phyloP scores from a whole-genome alignment of 2,329 filamentous ascomycete genomes.

The Penicillium sp. region DNA sequence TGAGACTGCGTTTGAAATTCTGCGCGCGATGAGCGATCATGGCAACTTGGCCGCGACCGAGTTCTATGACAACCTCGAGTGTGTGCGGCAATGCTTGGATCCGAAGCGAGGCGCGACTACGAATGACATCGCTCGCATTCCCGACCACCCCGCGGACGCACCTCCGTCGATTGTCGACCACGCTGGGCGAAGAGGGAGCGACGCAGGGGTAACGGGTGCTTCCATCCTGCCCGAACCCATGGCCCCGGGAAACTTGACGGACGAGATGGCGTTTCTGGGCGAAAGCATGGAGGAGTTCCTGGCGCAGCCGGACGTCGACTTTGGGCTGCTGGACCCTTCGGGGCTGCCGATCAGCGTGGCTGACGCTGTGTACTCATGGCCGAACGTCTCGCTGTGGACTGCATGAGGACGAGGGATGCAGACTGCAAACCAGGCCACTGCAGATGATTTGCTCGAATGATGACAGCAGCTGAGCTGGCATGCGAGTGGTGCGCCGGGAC shows the following conservation, averaged over 20 bases:
- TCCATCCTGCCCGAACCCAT: constrained; percentile 7
- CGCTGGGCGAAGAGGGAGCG: too few relatives aligned
- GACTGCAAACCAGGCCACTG: background rate
- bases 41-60: constrained; percentile 32
- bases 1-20: constrained; percentile 27
- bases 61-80: constrained; percentile 28
- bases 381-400: constrained; percentile 18
- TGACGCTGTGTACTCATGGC: constrained; percentile 19
- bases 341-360: constrained; percentile 13
- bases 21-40: constrained; percentile 27
- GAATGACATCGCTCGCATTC: too few relatives aligned
- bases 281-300: constrained; percentile 23
- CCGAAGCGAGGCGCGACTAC: background rate
- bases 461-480: constrained; percentile 8
- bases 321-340: constrained; percentile 15
- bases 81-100: constrained; percentile 15
- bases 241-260: background rate
- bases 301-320: constrained; percentile 16
- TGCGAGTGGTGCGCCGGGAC: background rate
- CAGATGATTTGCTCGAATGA: too few relatives aligned
- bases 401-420: constrained; percentile 5
- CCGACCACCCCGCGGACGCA: too few relatives aligned
- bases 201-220: too few relatives aligned
- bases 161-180: too few relatives aligned
- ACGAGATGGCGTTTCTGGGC: constrained; percentile 18